Evolutionary conservation across 768 basidiomycete genomes (phyloP), one percentile per base, ranked within the genome.

Genomic region (Fistulinella prunicolor): DNA sequence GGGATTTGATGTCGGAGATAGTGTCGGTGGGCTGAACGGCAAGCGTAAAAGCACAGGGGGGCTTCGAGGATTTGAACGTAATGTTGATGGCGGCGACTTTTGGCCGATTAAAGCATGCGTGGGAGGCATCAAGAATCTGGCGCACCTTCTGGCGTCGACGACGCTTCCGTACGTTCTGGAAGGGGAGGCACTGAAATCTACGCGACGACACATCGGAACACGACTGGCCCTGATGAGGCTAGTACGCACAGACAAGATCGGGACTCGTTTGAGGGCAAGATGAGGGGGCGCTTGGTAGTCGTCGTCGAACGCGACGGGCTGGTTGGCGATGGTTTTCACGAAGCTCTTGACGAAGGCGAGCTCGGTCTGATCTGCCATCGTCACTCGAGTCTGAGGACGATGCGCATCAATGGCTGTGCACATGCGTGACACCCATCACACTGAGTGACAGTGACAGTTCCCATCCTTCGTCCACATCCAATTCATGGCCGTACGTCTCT

Each of bases 11-110:
- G 38, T 81, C 65, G 35, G 79, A 69, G 68, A 99, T 81, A 42
- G 92, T 80, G 64, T 96, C 91, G n/a, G 91, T 86, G 29, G 82
- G 79, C 40, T 84, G 81, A 12, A 90, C 79, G 39, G 81, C 65
- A 54, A 98, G 75, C 23, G 81, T 75, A 72, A 88, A 87, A 0
- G 85, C 71, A 39, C 83, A 78, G 20, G 90, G 73, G 1, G 96
- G 96, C 63, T 98, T 98, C 61, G 83, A 74, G 40, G 91, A 96
- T 70, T 96, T 97, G 78, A 99, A 82, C 43, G 82, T 86, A 56
- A 99, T 69, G 19, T 73, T 73, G 56, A 97, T 69, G 20, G 47
- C 36, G 47, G 53, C 42, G 28, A 26, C 59, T 67, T 51, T 42
- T 23, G 35, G 46, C 50, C 39, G 46, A 30, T 66, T 38, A 55